Evolutionary conservation across 2,329 filamentous ascomycete species (phyloP), one percentile per base, ranked within the genome.

Genomic region (Didymella exigua): DNA sequence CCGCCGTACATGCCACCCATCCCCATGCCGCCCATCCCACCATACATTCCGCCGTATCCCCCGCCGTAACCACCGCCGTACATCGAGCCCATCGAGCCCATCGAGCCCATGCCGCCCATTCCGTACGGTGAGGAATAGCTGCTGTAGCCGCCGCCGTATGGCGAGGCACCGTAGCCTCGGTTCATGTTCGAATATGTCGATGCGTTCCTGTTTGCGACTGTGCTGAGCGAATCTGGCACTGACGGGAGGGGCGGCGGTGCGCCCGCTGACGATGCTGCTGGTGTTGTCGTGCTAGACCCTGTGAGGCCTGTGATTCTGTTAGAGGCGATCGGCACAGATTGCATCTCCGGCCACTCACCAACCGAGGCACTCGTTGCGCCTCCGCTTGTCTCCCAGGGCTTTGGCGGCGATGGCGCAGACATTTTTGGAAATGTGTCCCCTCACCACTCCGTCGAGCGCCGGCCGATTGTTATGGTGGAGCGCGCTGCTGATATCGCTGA

Each of bases 311-410:
- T 43, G 42, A 42, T 41, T 27, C 18, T 54, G 63, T 74, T 62
- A 74, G 70, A 51, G 48, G 48, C 61, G 55, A 41, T 46, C 34
- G 44, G 50, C 49, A 57, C 60, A 51, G 58, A 51, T 29, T 43
- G 52, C 48, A 36, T 49, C 34, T 43, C 53, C 42, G 38, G 56
- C 50, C 45, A 71, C 72, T 64, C 41, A 75, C 72, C 72, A 59
- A 74, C 72, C 61, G 72, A 74, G 63, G 72, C 70, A 63, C 72
- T 74, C 33, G 72, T 75, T 54, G 76, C 81, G 59, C 85, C 84
- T 77, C 88, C 89, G 63, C 88, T 84, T 76, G 89, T 86, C 79
- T 99, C 95, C 95, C 95, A 99, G 41, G 95, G 95, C 79, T 99
- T 99, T 51, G 95, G 95, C 72, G 95, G 95, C 76, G 93, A 97